Evolutionary conservation across 2,329 filamentous ascomycete species (phyloP), one percentile per base, ranked within the genome.

Genomic region (Huntiella bhutanensis): DNA sequence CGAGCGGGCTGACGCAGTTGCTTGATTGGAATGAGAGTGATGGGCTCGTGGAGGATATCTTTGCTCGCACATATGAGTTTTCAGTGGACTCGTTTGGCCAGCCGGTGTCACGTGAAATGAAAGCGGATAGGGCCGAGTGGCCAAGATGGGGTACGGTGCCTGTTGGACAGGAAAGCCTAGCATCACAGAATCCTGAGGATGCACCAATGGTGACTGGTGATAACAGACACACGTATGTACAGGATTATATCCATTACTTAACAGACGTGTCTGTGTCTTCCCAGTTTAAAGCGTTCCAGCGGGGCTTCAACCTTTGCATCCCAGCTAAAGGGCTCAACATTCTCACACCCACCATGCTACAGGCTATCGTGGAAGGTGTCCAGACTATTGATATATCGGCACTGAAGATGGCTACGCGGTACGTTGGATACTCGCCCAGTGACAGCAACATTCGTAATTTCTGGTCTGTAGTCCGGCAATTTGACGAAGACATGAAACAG

Each of bases 21-120:
- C 64, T 88, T 2, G 71, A 80, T 39, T 95, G 84, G 84, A 71
- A 80, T 41, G 80, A 80, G 54, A 68, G 66, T 37, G 66, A 91
- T 44, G 84, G 84, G 0, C 68, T 79, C 16, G 81, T 94, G 1
- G 80, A 80, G 51, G 85, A 94, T 52, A 60, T 92, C 1, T 92
- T 93, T 58, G 71, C 78, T 48, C 72, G 85, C 47, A 88, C 84
- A 0, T 95, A 93, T 58, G 82, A 85, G 54, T 96, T 94, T 59
- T 86, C 82, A 17, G 67, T 75, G 4, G 66, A 67, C 12, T 64
- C 70, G 51, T 69, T 78, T 45, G 73, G 68, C n/a, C 61, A 69
- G 49, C 67, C 71, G 8, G 56, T 79, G 19, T 73, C 69, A 2
- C 64, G 71, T 7, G 64, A 71, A 52, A 80, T 80, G 75, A 61